Conservation (phyloP, 257 asterid genomes). For the Schizonepeta tenuifolia region DNA sequence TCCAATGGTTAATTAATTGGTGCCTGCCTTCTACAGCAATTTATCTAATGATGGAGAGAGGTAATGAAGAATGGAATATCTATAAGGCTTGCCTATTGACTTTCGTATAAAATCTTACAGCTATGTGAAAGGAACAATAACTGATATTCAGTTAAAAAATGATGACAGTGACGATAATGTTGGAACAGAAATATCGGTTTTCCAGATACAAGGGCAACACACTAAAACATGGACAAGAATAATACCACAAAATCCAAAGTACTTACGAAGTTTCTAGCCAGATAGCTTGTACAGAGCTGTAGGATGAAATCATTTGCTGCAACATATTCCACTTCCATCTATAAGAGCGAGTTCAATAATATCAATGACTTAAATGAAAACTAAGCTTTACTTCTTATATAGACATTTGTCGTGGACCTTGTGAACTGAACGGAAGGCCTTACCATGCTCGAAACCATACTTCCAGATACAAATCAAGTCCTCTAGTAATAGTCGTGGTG, state of each 20-base stretch:
- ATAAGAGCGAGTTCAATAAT: slow-evolving; percentile 55
- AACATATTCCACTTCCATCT: slow-evolving; percentile 69
- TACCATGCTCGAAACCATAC: slow-evolving; percentile 73
- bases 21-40: not conserved
- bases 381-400: slow-evolving; percentile 1
- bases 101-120: slow-evolving; percentile 11
- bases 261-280: slow-evolving; percentile 90
- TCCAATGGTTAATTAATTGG: not conserved
- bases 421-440: slow-evolving; percentile 31
- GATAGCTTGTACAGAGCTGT: slow-evolving; percentile 58
- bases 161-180: slow-evolving; percentile 5
- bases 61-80: not conserved
- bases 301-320: slow-evolving; percentile 74
- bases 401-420: slow-evolving; percentile 18
- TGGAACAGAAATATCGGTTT: not conserved
- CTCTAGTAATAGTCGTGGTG: slow-evolving; percentile 50
- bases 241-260: slow-evolving; percentile 29
- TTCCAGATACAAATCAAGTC: slow-evolving; percentile 69
- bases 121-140: slow-evolving; percentile 10
- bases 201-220: slow-evolving; percentile 9
- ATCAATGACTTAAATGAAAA: slow-evolving; percentile 30
- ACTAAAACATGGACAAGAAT: slow-evolving; percentile 23
- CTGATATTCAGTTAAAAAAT: not conserved
- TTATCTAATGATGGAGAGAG: no score
- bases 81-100: not conserved